Percentiles rank a stretch among this genome's conserved stretches.
phyloP scores from a whole-genome alignment of 2,329 filamentous ascomycete species.

The Monosporascus sp. region DNA sequence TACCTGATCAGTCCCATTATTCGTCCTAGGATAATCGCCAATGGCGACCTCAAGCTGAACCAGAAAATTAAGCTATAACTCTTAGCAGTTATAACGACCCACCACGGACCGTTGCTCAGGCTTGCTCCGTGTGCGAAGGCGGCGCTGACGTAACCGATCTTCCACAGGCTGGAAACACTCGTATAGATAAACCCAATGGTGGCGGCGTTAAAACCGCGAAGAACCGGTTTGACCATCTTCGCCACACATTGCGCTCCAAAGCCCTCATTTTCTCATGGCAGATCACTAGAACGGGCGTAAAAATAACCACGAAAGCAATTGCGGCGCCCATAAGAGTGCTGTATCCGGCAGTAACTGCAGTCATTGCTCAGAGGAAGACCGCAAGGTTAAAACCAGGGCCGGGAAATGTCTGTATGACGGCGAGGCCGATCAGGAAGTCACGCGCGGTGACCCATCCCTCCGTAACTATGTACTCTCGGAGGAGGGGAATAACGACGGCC shows the following conservation, averaged over 20 bases:
- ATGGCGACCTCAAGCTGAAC: conserved; percentile 26
- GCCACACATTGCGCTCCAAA: conserved; percentile 48
- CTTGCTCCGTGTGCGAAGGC: conserved; percentile 43
- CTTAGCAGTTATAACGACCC: conserved; percentile 52
- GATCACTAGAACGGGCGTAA: conserved; percentile 42
- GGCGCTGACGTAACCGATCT: conserved; percentile 54
- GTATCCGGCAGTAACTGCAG: conserved; percentile 34
- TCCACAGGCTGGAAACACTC: conserved; percentile 58
- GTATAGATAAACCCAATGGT: conserved; percentile 60
- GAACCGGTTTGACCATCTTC: conserved; percentile 40
- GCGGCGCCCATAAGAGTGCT: conserved; percentile 40
- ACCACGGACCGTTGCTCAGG: conserved; percentile 56
- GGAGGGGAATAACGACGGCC: conserved; percentile 59
- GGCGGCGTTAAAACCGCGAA: conserved; percentile 54
- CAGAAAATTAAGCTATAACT: conserved; percentile 28
- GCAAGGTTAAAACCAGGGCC: conserved; percentile 50
- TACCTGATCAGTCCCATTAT: conserved; percentile 25
- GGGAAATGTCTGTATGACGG: conserved; percentile 66
- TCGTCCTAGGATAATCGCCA: conserved; percentile 28
- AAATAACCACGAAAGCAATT: conserved; percentile 48
- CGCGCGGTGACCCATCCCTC: conserved; percentile 65
- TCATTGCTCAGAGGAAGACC: conserved; percentile 50
- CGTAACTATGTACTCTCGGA: conserved; percentile 57
- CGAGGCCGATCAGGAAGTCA: conserved; percentile 68
- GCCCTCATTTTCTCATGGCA: conserved; percentile 46